Conservation (phyloP, 2,329 filamentous ascomycete species). For the Trichoderma sp. region DNA sequence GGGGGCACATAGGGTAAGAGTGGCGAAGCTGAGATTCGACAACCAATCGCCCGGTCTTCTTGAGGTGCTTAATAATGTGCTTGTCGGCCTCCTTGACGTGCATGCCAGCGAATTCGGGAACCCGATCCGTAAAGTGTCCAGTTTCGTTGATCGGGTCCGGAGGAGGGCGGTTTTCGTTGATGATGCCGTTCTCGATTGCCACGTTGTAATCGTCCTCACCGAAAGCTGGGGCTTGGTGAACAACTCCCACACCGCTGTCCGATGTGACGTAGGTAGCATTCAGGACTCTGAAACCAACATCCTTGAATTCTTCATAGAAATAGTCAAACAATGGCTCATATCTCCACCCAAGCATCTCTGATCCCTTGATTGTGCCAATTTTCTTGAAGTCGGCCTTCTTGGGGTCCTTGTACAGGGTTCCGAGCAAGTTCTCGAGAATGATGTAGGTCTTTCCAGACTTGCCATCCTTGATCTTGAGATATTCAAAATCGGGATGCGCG, state of each 20-base stretch:
- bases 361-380: constrained; percentile 77
- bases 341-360: constrained; percentile 83
- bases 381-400: constrained; percentile 95
- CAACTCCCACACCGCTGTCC: constrained; percentile 89
- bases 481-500: constrained; percentile 81
- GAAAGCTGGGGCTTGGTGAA: constrained; percentile 91
- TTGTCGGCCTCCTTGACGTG: constrained; percentile 94
- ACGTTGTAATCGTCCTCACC: constrained; percentile 96
- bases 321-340: constrained; percentile 91
- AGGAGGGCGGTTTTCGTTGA: constrained; percentile 75
- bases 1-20: constrained; percentile 91
- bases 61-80: constrained; percentile 87
- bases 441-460: constrained; percentile 82
- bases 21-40: constrained; percentile 88
- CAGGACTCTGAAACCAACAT: constrained; percentile 78
- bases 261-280: constrained; percentile 86
- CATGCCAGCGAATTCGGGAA: constrained; percentile 80
- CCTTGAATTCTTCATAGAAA: constrained; percentile 87
- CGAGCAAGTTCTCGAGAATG: constrained; percentile 78
- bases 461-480: constrained; percentile 84
- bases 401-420: constrained; percentile 87
- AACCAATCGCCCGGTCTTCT: constrained; percentile 73
- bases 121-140: constrained; percentile 76
- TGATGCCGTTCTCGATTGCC: constrained; percentile 74
- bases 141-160: constrained; percentile 89